A percentile compares a stretch with the other conserved stretches of the same genome.
Evolutionary conservation across 2,329 filamentous ascomycete species (phyloP).

Genomic region (Penicillium digitatum): DNA sequence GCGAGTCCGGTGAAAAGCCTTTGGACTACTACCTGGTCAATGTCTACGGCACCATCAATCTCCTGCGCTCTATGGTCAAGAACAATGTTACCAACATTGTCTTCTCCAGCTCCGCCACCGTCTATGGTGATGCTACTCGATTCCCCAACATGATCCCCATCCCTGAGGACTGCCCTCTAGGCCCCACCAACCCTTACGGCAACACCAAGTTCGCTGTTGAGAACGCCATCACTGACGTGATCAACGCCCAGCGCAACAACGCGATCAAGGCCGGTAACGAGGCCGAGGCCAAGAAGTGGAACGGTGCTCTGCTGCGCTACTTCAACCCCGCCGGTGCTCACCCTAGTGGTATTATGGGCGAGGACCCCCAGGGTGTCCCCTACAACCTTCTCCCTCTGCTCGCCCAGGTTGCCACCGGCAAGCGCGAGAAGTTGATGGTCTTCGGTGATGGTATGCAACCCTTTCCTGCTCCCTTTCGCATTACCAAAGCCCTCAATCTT

Average conservation of each 20-base stretch:
- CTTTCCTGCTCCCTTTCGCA: neutral
- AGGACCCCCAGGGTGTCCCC: constrained; percentile 91
- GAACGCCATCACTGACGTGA: constrained; percentile 82
- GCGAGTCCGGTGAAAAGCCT: constrained; percentile 88
- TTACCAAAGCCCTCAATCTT: neutral
- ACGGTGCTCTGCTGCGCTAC: constrained; percentile 87
- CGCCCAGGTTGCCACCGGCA: constrained; percentile 92
- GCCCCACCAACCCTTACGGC: constrained; percentile 95
- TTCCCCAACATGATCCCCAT: constrained; percentile 99
- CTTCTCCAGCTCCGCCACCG: constrained; percentile 96
- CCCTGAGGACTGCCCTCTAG: constrained; percentile 91
- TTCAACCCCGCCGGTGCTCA: constrained; percentile 97
- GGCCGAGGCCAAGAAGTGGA: constrained; percentile 71
- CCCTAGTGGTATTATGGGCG: constrained; percentile 94
- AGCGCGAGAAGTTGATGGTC: constrained; percentile 87
- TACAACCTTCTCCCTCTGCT: constrained; percentile 94
- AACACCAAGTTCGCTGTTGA: constrained; percentile 94
- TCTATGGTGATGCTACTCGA: constrained; percentile 95
- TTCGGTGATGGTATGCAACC: constrained; percentile 77
- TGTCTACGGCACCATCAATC: constrained; percentile 82
- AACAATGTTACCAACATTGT: constrained; percentile 95
- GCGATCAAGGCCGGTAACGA: constrained; percentile 73
- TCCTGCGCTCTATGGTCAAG: constrained; percentile 80
- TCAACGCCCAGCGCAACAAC: constrained; percentile 81
- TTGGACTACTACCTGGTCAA: constrained; percentile 98